Evolutionary conservation across 2,329 filamentous ascomycete species (phyloP), one percentile per base, ranked within the genome.

Genomic region (Trematosphaeria pertusa): DNA sequence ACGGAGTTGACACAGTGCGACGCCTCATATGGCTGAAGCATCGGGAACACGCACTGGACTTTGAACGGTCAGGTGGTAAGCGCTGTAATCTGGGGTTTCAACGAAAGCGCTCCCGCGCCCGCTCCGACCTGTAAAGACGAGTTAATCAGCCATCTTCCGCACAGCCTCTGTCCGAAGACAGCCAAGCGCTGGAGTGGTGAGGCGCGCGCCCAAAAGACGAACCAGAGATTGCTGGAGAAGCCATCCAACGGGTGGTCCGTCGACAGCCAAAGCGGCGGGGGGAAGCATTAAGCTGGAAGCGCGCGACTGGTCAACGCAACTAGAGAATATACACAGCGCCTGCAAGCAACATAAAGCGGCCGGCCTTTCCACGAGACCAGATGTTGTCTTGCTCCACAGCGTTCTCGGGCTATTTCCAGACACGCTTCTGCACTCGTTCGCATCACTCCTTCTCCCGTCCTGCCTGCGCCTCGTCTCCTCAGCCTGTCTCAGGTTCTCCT

Each of bases 271-370:
- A 54, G 8, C 50, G 57, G 53, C 58, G 37, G 53, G 49, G 54
- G 44, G 40, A 51, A 38, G 55, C 56, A 50, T 62, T 56, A 53
- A 56, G 56, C 43, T 59, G 66, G 63, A 70, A 70, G 67, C 68
- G 68, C 69, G 69, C 69, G 69, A 68, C 61, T 60, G 48, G 52
- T 46, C 22, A 33, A 52, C 41, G 58, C 61, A 61, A 48, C 52
- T 48, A 55, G 53, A 60, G 47, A 58, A 47, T 55, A 59, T 55
- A 54, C 45, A 61, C 64, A 68, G 67, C 67, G 67, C 65, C 54
- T 72, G 64, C 59, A 58, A 52, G 49, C 61, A 59, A 62, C 59
- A 71, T 69, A 70, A 67, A 68, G 57, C 62, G 59, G 40, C 39
- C 46, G 54, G 50, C 38, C 40, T 54, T 58, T 61, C 59, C 59